Conservation (phyloP, 1,284 basidiomycete species). For the Testicularia cyperi region DNA sequence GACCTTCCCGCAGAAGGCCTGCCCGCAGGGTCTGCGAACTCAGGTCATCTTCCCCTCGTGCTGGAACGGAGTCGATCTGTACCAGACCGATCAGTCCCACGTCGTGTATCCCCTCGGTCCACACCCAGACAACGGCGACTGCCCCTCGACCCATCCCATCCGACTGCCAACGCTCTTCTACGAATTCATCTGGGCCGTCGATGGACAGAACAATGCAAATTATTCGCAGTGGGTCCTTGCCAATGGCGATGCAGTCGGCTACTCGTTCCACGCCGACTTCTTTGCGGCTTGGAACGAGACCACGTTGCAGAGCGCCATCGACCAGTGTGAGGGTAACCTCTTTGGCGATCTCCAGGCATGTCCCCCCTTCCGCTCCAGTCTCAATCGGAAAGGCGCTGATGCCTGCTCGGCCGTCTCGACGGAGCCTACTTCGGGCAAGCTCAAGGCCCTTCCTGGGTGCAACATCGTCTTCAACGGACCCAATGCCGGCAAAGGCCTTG, state of each 20-base stretch:
- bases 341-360: conserved; percentile 63
- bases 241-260: conserved; percentile 49
- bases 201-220: conserved; percentile 4
- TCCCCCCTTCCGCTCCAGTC: conserved; percentile 21
- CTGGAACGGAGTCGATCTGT: conserved; percentile 65
- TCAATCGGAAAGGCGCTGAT: conserved; percentile 8
- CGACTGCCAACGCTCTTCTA: conserved; percentile 65
- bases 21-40: conserved; percentile 60
- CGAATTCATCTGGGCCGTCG: conserved; percentile 59
- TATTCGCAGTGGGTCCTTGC: conserved; percentile 22
- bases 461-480: conserved; percentile 40
- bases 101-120: conserved; percentile 59
- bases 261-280: conserved; percentile 66
- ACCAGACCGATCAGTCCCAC: conserved; percentile 62
- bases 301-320: conserved; percentile 65
- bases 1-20: conserved; percentile 16
- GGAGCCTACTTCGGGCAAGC: conserved; percentile 3
- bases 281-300: conserved; percentile 61
- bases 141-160: conserved; percentile 64
- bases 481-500: conserved; percentile 25
- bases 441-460: conserved; percentile 34
- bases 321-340: conserved; percentile 63
- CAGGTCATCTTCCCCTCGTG: conserved; percentile 64
- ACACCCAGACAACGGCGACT: conserved; percentile 63
- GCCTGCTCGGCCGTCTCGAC: conserved; percentile 6